Base-by-base conservation (phyloP, 768 basidiomycete genomes). In the Tricholoma saponaceum region DNA sequence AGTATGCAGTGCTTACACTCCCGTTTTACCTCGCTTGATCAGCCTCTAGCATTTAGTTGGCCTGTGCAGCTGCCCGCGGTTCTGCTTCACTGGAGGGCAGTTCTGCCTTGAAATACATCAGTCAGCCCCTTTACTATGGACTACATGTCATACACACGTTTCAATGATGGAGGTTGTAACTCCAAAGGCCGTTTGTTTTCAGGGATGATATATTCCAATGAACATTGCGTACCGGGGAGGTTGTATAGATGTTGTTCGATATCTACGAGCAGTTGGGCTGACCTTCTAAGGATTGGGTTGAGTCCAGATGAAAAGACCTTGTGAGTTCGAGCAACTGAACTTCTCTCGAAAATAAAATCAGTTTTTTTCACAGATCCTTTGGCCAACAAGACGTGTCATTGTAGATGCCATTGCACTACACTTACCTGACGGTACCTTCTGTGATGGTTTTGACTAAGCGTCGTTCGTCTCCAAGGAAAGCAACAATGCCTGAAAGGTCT, bases 101-200 rank as follows among this genome's bases (percentile, higher is more conserved):
- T 55, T 75, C 79, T 13, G 72, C 62, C 18, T 64, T 84, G 23
- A 70, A 69, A 33, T 83, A 86, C 68, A 67, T 89, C 58, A 73
- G 70, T 56, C 69, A 77, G 68, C 85, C 87, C 12, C 64, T 88
- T 6, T 70, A n/a, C 77, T n/a, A 61, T 67, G 9, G 66, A 73
- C 22, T 72, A 81, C 35, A 62, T 64, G 10, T 68, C 72, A 2
- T 72, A 79, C 60, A 81, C 78, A 26, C 79, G 87, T 43, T 86
- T 89, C 72, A 87, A 89, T 70, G 87, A 88, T 63, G 87, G 86
- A 33, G 85, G 76, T 2, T 89, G 87, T 65, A 86, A 87, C 63
- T 77, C 72, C 57, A 72, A 77, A 62, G 87, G 87, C 5, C 79
- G 85, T 41, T 87, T 83, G 67, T 81, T 87, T 62, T 83, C 84